Evolutionary conservation across 2,329 filamentous ascomycete species (phyloP), one percentile per base, ranked within the genome.

Genomic region (Sphaerulina vaccinii): DNA sequence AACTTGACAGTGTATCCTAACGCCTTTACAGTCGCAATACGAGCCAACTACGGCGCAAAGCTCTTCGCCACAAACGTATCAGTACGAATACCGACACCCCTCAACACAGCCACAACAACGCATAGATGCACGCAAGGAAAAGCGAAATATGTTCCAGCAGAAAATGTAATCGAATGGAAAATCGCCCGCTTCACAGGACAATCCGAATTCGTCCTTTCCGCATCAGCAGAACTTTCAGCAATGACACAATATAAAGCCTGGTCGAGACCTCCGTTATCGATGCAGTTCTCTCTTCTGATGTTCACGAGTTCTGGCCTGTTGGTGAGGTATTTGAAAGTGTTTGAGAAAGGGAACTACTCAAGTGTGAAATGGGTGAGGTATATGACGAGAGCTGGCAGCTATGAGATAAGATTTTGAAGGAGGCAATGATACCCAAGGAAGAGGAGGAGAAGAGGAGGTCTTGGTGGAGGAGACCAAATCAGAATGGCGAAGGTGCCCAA

Each of bases 361-460:
- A 96, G 90, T 68, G 93, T 99, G 42, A 99, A 99, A 73, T 99
- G 93, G 93, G 93, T 99, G 63, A 79, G 93, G 63, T 99, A 99
- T 73, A 97, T 99, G 93, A 99, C 93, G 15, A 84, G 92, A 61
- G 93, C 92, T 13, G 93, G 93, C 22, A 96, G 90, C 71, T 99
- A 99, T 72, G 93, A 99, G 75, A 96, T 99, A 40, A 52, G 65
- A 37, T 63, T 63, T 33, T 63, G 51, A 55, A 19, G 24, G 10
- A 13, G 18, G 3, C 13, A 5, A 7, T 39, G 18, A 32, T 32
- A 32, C 10, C n/a, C n/a, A n/a, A n/a, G n/a, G n/a, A n/a, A n/a
- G n/a, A n/a, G n/a, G n/a, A n/a, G n/a, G n/a, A n/a, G n/a, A n/a
- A n/a, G n/a, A n/a, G n/a, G n/a, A n/a, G n/a, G n/a, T n/a, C n/a